phyloP scores from a whole-genome alignment of 2,329 filamentous ascomycete genomes.

The Pseudocercospora cruenta region DNA sequence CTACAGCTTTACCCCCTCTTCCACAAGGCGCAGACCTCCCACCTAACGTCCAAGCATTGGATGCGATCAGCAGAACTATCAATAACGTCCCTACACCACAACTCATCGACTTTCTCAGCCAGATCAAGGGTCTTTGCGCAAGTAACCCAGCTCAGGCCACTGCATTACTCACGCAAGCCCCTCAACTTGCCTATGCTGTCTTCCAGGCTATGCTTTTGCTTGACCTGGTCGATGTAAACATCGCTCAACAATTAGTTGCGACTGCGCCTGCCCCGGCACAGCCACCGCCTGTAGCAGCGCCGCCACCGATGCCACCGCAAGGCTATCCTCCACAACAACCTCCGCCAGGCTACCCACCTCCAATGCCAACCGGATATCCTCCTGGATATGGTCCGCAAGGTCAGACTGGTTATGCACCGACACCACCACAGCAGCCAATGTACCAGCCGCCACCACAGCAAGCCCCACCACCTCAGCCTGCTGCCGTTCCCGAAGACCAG shows the following conservation, averaged over 20 bases:
- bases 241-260: constrained; percentile 74
- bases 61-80: constrained; percentile 90
- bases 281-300: constrained; percentile 32
- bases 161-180: constrained; percentile 83
- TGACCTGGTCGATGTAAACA: constrained; percentile 84
- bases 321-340: constrained; percentile 33
- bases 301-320: constrained; percentile 29
- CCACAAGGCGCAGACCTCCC: constrained; percentile 84
- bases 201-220: constrained; percentile 93
- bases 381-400: constrained; percentile 41
- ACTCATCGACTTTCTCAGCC: constrained; percentile 87
- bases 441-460: constrained; percentile 48
- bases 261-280: constrained; percentile 42
- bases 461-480: constrained; percentile 45
- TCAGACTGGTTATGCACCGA: constrained; percentile 41
- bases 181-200: constrained; percentile 90
- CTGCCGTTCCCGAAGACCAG: constrained; percentile 56
- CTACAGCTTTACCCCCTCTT: constrained; percentile 71
- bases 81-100: constrained; percentile 83
- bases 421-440: constrained; percentile 47
- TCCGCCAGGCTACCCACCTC: constrained; percentile 26
- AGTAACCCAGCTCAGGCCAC: constrained; percentile 81
- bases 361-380: constrained; percentile 21
- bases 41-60: constrained; percentile 78
- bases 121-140: constrained; percentile 90